Evolutionary conservation across 805 yeast genomes (phyloP), one percentile per base, ranked within the genome.

Genomic region (Saccharomycopsis sp.): DNA sequence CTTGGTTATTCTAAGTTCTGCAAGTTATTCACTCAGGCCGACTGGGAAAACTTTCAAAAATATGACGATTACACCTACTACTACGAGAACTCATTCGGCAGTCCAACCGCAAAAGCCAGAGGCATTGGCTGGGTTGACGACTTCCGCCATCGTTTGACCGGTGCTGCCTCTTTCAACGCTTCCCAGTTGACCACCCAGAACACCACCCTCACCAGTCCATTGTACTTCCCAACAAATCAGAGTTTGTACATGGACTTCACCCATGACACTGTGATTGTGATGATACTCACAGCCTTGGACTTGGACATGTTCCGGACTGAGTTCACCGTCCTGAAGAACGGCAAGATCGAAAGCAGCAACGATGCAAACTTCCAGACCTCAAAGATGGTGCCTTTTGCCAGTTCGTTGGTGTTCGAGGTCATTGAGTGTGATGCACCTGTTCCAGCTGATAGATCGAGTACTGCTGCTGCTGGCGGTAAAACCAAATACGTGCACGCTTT

Each of bases 201-300:
- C 49, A 59, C 65, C 9, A 67, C 71, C 2, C 50, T 59, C 9
- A 26, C 45, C 35, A 39, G 38, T 41, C 45, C 50, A 7, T 53
- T 36, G 16, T 52, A 57, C 5, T 63, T 65, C 55, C 70, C 70
- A 21, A 47, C 57, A 9, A 67, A 64, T 48, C 73, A 58, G 54
- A 69, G 71, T 41, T 63, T 81, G 35, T 79, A 79, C 66, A 65
- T 81, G 50, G 80, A 77, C 49, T 80, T 83, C 63, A 67, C 84
- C 12, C 94, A 85, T 53, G 94, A 85, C 55, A 70, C 80, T 29
- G 83, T 80, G 49, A 58, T 83, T 32, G 63, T 76, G 49, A 63
- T 77, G 30, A 77, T 69, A 50, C 62, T 77, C 50, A 64, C 84
- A 20, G 82, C 92, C 1, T 59, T 82, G 37, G 87, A 85, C 7